Evolutionary conservation across 306 rosid species (phyloP), one percentile per base, ranked within the genome.

Genomic region (Prunus kanzakura): DNA sequence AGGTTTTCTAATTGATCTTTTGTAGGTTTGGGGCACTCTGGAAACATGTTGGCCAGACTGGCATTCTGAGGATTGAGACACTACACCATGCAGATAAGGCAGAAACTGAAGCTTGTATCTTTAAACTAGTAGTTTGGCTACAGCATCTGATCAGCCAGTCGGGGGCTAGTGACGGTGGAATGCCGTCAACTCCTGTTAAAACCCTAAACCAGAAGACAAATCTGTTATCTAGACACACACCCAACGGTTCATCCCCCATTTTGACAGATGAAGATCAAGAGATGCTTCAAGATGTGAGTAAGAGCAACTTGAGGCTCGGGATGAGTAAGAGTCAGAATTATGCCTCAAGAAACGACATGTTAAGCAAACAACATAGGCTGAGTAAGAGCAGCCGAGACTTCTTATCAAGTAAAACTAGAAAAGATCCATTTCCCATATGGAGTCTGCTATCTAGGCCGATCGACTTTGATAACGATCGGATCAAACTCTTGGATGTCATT

Each of bases 321-420:
- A 88, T 87, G 46, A 91, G 96, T 7, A 91, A 87, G 89, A 93
- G 98, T 82, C 98, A 91, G 76, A 89, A 93, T 54, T 88, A 86
- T 50, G 87, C 58, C 76, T 78, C 91, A 12, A 86, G 85, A 47
- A 89, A 87, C 67, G 74, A 76, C 74, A 89, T 86, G 80, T 79
- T 89, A 75, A 81, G 88, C 70, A 89, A 81, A 76, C 82, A 88
- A 78, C 80, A 87, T 30, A 87, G 98, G 84, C 80, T 93, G 78
- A 88, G 91, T 71, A 85, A 89, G 85, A 91, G 98, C 71, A 91
- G 89, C 65, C 91, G 83, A 82, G 96, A 93, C 47, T 91, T 87
- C 38, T 89, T 91, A 41, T 76, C 73, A 50, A 87, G 71, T 61
- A 92, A 84, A 86, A 80, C 50, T 51, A 84, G 80, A 74, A 78